Evolutionary conservation across 495 filamentous ascomycete genomes (phyloP).

Genomic region (Cudoniella acicularis): DNA sequence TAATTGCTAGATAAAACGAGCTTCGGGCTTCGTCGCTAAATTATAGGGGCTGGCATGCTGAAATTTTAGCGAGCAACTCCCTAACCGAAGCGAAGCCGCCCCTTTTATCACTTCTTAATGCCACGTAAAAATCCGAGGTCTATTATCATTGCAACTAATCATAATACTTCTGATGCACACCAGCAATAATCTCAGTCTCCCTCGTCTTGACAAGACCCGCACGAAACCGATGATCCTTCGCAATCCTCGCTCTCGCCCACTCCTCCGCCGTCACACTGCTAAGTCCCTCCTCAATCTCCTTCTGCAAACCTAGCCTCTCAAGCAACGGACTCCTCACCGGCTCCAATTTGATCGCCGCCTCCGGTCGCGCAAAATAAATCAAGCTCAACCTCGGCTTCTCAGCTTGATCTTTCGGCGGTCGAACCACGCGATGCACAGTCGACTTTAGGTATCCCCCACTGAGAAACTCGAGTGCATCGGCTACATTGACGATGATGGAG

Average conservation of each 20-base stretch:
- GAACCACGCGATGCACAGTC: conserved; percentile 47
- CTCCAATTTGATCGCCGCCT: conserved; percentile 39
- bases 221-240: conserved; percentile 31
- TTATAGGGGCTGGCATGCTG: too few relatives aligned
- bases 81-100: too few relatives aligned
- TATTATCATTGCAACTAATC: conserved; percentile 17
- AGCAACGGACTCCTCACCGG: conserved; percentile 43
- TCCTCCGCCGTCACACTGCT: conserved; percentile 29
- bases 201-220: conserved; percentile 24
- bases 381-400: conserved; percentile 43
- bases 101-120: too few relatives aligned
- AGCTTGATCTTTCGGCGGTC: conserved; percentile 42
- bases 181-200: conserved; percentile 34
- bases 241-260: conserved; percentile 31
- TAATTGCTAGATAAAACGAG: too few relatives aligned
- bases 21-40: too few relatives aligned
- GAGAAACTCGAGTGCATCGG: conserved; percentile 43
- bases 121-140: too few relatives aligned
- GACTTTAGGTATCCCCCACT: conserved; percentile 47
- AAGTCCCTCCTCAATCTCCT: conserved; percentile 29
- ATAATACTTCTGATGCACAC: conserved; percentile 32
- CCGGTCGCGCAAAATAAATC: conserved; percentile 42
- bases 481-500: conserved; percentile 47
- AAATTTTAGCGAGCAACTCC: too few relatives aligned
- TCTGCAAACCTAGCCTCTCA: conserved; percentile 41